Conservation (phyloP, 768 basidiomycete species). For the Mrakia gelida region DNA sequence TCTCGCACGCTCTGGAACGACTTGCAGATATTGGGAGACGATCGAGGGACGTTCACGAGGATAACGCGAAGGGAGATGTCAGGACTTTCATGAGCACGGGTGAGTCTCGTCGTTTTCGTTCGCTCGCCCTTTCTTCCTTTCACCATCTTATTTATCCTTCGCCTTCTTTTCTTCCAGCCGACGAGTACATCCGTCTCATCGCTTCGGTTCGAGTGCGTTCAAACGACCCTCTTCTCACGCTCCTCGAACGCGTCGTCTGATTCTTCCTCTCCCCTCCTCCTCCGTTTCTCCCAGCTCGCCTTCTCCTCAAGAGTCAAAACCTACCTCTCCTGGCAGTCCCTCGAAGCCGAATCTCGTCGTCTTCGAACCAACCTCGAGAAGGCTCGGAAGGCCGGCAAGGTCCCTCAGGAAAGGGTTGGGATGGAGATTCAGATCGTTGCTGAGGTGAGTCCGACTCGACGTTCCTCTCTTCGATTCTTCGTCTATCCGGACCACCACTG, state of each 20-base stretch:
- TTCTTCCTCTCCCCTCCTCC: not conserved
- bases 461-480: not conserved
- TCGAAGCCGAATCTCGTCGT: conserved; percentile 69
- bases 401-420: conserved; percentile 64
- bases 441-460: conserved; percentile 55
- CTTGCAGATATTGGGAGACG: conserved; percentile 70
- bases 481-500: no score
- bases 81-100: conserved; percentile 73
- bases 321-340: conserved; percentile 72
- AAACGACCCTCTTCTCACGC: not conserved
- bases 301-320: conserved; percentile 81
- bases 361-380: conserved; percentile 75
- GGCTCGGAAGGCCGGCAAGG: conserved; percentile 68
- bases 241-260: not conserved
- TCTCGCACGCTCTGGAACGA: conserved; percentile 64
- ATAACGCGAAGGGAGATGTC: conserved; percentile 77
- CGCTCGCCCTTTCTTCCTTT: not conserved
- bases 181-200: conserved; percentile 90
- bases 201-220: conserved; percentile 71
- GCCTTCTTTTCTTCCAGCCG: conserved; percentile 49
- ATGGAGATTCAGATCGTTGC: conserved; percentile 72
- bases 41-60: conserved; percentile 66
- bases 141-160: not conserved
- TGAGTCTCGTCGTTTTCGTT: conserved; percentile 37
- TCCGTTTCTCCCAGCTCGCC: conserved; percentile 57